Evolutionary conservation across 305 asterid species (phyloP).

Genomic region (Fraxinus ornus): DNA sequence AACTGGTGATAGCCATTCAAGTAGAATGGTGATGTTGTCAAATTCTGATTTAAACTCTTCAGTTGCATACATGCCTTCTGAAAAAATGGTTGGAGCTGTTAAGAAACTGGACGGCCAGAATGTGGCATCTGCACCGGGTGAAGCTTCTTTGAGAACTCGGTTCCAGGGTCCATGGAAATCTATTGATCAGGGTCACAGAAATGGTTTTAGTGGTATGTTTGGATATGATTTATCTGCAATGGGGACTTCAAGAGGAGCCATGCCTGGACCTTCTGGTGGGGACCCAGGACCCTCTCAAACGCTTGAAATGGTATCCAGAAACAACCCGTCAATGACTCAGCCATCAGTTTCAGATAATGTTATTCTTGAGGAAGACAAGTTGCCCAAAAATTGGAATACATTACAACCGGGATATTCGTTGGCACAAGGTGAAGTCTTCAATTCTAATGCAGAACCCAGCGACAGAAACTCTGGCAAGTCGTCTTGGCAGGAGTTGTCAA

Average conservation of each 20-base stretch:
- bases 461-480: constrained; percentile 29
- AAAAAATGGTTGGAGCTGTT: constrained; percentile 48
- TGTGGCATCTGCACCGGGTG: constrained; percentile 32
- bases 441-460: constrained; percentile 31
- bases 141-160: constrained; percentile 32
- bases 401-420: constrained; percentile 20
- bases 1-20: constrained; percentile 35
- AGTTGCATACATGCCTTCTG: constrained; percentile 31
- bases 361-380: constrained; percentile 28
- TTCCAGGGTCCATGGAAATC: constrained; percentile 40
- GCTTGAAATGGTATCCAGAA: constrained; percentile 36
- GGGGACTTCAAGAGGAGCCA: constrained; percentile 21
- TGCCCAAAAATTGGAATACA: constrained; percentile 27
- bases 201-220: constrained; percentile 44
- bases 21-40: constrained; percentile 39
- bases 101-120: constrained; percentile 49
- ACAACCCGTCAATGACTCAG: constrained; percentile 21
- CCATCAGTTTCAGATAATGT: constrained; percentile 22
- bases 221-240: constrained; percentile 35
- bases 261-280: constrained; percentile 23
- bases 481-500: constrained; percentile 22
- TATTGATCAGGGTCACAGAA: constrained; percentile 39
- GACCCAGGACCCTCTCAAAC: constrained; percentile 31
- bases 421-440: constrained; percentile 22
- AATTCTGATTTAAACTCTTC: constrained; percentile 39